Conservation (phyloP, 2,329 filamentous ascomycete genomes). For the Neonectria ditissima region DNA sequence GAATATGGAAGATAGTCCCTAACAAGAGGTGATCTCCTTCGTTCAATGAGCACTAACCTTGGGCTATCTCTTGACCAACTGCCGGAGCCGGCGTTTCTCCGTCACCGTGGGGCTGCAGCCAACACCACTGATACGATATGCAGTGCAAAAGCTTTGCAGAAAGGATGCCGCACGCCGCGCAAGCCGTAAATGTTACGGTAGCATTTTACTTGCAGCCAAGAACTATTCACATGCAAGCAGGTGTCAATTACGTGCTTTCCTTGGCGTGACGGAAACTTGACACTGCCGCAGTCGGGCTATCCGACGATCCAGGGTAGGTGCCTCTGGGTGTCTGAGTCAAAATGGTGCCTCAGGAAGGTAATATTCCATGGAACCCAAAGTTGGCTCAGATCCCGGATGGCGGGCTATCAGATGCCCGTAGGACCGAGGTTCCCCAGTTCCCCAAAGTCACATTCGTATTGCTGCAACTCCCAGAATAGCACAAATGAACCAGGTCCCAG, state of each 20-base stretch:
- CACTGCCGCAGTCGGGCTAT: not conserved
- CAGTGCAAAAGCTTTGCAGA: not conserved
- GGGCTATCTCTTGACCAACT: not conserved
- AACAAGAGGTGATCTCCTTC: not conserved
- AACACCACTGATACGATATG: slow-evolving; percentile 1
- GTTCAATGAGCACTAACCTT: not conserved
- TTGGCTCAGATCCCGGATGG: slow-evolving; percentile 2
- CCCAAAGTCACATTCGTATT: slow-evolving; percentile 14
- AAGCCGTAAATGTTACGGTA: slow-evolving; percentile 16
- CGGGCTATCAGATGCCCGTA: slow-evolving; percentile 18
- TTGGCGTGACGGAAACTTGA: not conserved
- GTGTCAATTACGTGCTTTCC: slow-evolving; percentile 1
- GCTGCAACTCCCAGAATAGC: slow-evolving; percentile 21
- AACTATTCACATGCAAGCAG: slow-evolving; percentile 11
- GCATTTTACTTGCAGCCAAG: not conserved
- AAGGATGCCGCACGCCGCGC: not conserved
- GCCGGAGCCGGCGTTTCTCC: not conserved
- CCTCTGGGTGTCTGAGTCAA: not conserved
- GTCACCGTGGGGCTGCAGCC: not conserved
- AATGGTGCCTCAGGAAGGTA: not conserved
- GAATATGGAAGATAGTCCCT: not conserved
- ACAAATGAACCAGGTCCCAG: slow-evolving; percentile 12
- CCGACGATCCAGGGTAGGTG: not conserved
- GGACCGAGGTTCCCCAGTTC: slow-evolving; percentile 15
- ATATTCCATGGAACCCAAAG: not conserved